These are phyloP conservation scores for Aspergillus tamarii DNA, from an alignment of 2,329 filamentous ascomycete genomes.

Conservation along the genomic window DNA sequence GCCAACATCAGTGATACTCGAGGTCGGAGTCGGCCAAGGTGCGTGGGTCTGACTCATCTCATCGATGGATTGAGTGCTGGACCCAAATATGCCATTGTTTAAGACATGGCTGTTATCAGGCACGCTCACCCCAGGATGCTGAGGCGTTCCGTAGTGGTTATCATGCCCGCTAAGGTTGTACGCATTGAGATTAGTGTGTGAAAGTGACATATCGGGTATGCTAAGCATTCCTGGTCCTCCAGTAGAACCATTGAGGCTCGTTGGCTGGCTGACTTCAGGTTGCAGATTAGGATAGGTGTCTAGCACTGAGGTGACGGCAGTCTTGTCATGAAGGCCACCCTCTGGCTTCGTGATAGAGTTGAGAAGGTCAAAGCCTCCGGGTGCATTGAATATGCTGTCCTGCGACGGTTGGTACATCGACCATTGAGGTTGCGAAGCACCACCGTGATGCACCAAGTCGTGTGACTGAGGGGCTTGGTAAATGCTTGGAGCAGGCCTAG, in stretches of 20 bases:
- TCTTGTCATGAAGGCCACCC: slow-evolving; percentile 38
- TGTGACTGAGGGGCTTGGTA: slow-evolving; percentile 38
- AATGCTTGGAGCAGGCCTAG: slow-evolving; percentile 33
- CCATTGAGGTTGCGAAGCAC: slow-evolving; percentile 39
- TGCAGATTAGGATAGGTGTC: slow-evolving; percentile 38
- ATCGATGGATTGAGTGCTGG: slow-evolving; percentile 37
- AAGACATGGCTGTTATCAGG: slow-evolving; percentile 39
- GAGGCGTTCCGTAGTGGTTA: slow-evolving; percentile 38
- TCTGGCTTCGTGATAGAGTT: slow-evolving; percentile 38
- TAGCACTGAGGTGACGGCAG: slow-evolving; percentile 38
- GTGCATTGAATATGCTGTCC: slow-evolving; percentile 40
- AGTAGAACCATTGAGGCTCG: slow-evolving; percentile 32
- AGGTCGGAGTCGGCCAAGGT: slow-evolving; percentile 35
- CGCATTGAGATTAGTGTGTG: slow-evolving; percentile 32
- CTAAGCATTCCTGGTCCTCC: slow-evolving; percentile 38
- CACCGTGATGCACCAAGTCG: slow-evolving; percentile 35
- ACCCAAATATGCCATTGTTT: slow-evolving; percentile 35
- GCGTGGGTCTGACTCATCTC: slow-evolving; percentile 36
- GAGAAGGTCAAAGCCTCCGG: slow-evolving; percentile 39
- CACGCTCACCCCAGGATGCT: slow-evolving; percentile 31
- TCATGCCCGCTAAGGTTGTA: slow-evolving; percentile 36
- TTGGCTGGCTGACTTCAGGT: slow-evolving; percentile 35
- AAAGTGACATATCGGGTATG: slow-evolving; percentile 39
- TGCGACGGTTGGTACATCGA: slow-evolving; percentile 38
- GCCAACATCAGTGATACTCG: slow-evolving; percentile 36